Percentiles rank a stretch among this genome's conserved stretches.
Evolutionary conservation across 2,329 filamentous ascomycete genomes (phyloP).

Genomic region (Pseudopithomyces maydicus): DNA sequence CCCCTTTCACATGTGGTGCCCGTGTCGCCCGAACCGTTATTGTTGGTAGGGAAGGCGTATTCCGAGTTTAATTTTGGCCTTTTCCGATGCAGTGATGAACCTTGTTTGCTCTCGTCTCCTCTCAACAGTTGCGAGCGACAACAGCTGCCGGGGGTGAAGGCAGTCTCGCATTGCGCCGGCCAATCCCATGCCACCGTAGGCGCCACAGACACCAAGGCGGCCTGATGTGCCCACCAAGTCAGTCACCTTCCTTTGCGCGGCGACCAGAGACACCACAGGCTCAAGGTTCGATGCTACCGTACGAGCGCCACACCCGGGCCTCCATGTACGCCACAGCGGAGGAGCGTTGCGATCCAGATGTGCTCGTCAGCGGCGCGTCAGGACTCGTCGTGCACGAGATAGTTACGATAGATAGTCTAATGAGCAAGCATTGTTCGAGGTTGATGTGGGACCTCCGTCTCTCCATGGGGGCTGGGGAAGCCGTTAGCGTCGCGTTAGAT

Average conservation of each 20-base stretch:
- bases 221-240: neutral
- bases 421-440: neutral
- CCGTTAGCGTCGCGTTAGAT: constrained; percentile 1
- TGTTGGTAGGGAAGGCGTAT: neutral
- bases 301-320: neutral
- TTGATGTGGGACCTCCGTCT: neutral
- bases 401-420: too few relatives aligned
- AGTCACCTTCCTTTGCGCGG: neutral
- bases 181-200: neutral
- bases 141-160: neutral
- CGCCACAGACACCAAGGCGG: neutral
- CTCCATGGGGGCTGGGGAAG: constrained; percentile 14
- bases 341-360: neutral
- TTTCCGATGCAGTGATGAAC: neutral
- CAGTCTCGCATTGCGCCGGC: neutral
- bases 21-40: neutral
- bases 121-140: neutral
- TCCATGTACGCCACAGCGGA: neutral
- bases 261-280: neutral
- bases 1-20: neutral
- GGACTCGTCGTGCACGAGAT: too few relatives aligned
- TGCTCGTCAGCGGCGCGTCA: neutral
- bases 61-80: neutral
- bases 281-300: constrained; percentile 5
- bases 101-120: neutral